These are phyloP conservation scores for Ophiosphaerella korrae DNA, from an alignment of 2,329 filamentous ascomycete species.

Conservation along the genomic window DNA sequence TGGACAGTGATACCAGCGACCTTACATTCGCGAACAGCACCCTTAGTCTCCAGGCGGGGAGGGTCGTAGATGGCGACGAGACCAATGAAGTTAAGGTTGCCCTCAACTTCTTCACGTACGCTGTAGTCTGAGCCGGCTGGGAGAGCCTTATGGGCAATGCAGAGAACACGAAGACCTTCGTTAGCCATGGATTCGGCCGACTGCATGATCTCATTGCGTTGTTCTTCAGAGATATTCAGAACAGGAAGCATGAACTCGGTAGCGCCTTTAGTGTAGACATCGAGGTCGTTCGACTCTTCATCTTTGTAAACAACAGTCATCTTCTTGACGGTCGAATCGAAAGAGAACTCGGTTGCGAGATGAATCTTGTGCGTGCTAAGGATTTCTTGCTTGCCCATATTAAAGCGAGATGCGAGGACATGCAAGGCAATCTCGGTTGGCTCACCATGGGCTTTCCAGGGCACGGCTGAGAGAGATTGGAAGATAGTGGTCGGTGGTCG, in stretches of 20 bases:
- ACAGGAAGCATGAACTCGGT: conserved; percentile 45
- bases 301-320: conserved; percentile 49
- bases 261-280: conserved; percentile 48
- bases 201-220: conserved; percentile 34
- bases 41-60: conserved; percentile 78
- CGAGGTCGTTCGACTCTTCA: conserved; percentile 31
- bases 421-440: conserved; percentile 49
- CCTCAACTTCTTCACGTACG: conserved; percentile 67
- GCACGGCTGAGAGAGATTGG: conserved; percentile 17
- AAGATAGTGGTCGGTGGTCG: conserved; percentile 34
- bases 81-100: conserved; percentile 74
- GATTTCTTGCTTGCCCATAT: conserved; percentile 41
- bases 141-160: conserved; percentile 44
- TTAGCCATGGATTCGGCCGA: conserved; percentile 45
- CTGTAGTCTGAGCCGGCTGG: conserved; percentile 33
- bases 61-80: conserved; percentile 86
- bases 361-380: conserved; percentile 33
- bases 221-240: conserved; percentile 36
- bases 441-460: conserved; percentile 45
- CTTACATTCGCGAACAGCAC: conserved; percentile 52
- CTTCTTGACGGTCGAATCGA: conserved; percentile 48
- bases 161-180: conserved; percentile 46
- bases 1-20: conserved; percentile 55
- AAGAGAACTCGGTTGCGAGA: conserved; percentile 46
- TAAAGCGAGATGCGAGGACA: conserved; percentile 47